These are phyloP conservation scores for Hymenoscyphus fraxineus DNA, from an alignment of 2,329 filamentous ascomycete species.

Conservation along the genomic window DNA sequence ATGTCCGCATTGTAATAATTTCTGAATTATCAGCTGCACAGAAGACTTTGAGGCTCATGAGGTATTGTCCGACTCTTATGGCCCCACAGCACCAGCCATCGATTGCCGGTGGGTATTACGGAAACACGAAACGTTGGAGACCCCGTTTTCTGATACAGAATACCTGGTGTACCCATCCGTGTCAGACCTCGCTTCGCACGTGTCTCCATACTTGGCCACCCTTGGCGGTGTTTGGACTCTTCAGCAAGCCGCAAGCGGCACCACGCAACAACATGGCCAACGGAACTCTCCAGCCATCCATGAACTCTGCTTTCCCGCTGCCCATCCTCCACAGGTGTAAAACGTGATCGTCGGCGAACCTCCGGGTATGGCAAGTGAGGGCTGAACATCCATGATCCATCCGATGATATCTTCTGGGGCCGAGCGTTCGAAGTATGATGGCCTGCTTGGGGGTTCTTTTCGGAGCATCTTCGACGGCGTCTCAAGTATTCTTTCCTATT, in stretches of 20 bases:
- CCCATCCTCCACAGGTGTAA: not conserved
- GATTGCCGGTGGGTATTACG: not conserved
- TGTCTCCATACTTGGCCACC: not conserved
- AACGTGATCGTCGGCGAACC: not conserved
- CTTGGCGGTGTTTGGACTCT: conserved; percentile 2
- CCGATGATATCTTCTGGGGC: not conserved
- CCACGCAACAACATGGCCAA: not conserved
- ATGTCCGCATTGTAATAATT: no score
- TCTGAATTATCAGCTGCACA: no score
- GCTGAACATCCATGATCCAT: no score
- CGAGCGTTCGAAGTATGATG: not conserved
- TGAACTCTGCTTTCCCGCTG: not conserved
- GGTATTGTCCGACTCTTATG: not conserved
- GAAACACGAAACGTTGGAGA: conserved; percentile 1
- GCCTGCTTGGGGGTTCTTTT: not conserved
- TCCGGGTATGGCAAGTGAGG: not conserved
- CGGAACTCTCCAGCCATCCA: not conserved
- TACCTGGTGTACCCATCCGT: not conserved
- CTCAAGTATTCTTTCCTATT: not conserved
- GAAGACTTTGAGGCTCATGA: not conserved
- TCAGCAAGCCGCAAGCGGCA: not conserved
- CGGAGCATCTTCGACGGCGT: not conserved
- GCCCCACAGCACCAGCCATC: not conserved
- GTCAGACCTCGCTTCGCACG: not conserved
- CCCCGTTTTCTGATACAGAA: not conserved